These are phyloP conservation scores for Cicer pinnatifidum DNA, from an alignment of 306 rosid species.

Conservation along the genomic window DNA sequence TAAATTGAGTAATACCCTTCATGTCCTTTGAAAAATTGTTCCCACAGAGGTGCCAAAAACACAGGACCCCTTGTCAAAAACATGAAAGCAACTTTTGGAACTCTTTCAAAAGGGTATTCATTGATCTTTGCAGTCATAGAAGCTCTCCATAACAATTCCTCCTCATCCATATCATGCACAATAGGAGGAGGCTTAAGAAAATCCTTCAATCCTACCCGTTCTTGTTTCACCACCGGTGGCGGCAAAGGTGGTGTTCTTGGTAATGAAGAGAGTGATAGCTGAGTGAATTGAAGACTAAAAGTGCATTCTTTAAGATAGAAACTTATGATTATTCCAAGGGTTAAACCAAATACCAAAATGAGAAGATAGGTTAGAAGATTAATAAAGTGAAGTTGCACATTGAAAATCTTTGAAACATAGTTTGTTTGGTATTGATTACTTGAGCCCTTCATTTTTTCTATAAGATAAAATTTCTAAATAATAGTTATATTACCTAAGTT, in stretches of 20 bases:
- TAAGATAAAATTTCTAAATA: neutral
- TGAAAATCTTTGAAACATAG: slow-evolving; percentile 51
- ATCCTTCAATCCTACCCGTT: slow-evolving; percentile 56
- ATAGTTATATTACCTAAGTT: neutral
- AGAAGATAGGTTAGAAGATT: slow-evolving; percentile 50
- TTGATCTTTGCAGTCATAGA: slow-evolving; percentile 61
- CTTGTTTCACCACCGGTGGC: slow-evolving; percentile 11
- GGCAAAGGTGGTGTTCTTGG: slow-evolving; percentile 37
- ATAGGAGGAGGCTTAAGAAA: slow-evolving; percentile 56
- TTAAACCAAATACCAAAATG: slow-evolving; percentile 62
- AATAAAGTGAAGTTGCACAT: slow-evolving; percentile 50
- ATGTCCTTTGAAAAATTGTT: slow-evolving; percentile 75
- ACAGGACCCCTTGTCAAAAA: slow-evolving; percentile 79
- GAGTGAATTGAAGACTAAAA: slow-evolving; percentile 62
- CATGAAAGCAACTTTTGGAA: slow-evolving; percentile 85
- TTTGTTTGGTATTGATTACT: slow-evolving; percentile 46
- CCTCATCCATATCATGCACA: slow-evolving; percentile 72
- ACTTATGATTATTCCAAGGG: slow-evolving; percentile 59
- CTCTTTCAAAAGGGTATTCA: slow-evolving; percentile 60
- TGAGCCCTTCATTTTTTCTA: slow-evolving; percentile 48
- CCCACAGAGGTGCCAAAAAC: slow-evolving; percentile 83
- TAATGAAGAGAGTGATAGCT: slow-evolving; percentile 53
- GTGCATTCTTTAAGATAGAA: slow-evolving; percentile 58
- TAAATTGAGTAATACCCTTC: slow-evolving; percentile 72
- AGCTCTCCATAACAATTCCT: slow-evolving; percentile 85